phyloP scores from a whole-genome alignment of 352 stramenopile genomes.

The Peronospora destructor region DNA sequence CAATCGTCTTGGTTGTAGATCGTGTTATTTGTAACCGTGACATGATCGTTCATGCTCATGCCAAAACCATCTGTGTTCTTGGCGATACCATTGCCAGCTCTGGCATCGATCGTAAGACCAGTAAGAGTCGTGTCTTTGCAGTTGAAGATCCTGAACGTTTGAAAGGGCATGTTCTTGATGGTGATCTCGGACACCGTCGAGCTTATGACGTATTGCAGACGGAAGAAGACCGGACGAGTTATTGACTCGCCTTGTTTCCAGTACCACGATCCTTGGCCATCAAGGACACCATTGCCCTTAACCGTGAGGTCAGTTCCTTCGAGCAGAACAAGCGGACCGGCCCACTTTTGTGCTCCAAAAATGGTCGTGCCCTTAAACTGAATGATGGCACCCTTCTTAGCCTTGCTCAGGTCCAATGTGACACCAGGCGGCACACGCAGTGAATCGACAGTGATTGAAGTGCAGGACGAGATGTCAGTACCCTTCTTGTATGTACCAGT shows the following conservation, averaged over 20 bases:
- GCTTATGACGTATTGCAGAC: conserved; percentile 11
- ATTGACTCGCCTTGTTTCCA: conserved; percentile 32
- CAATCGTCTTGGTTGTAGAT: not conserved
- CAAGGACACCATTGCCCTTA: not conserved
- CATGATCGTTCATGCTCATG: not conserved
- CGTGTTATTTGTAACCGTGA: not conserved
- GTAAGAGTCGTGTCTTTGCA: conserved; percentile 8
- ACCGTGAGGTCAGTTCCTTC: not conserved
- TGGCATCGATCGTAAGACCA: not conserved
- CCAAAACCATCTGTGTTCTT: not conserved
- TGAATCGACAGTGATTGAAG: not conserved
- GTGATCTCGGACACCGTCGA: conserved; percentile 28
- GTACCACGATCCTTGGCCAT: conserved; percentile 4
- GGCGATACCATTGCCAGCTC: not conserved
- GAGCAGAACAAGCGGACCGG: not conserved
- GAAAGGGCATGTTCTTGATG: conserved; percentile 27
- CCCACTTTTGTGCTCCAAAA: not conserved
- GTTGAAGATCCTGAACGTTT: conserved; percentile 28
- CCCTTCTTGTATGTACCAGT: conserved; percentile 1
- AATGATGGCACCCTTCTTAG: not conserved
- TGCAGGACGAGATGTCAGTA: not conserved
- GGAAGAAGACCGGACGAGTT: conserved; percentile 32
- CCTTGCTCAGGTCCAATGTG: not conserved
- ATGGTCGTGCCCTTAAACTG: not conserved
- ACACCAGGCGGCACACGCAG: not conserved